These are phyloP conservation scores for Didymella segeticola DNA, from an alignment of 2,329 filamentous ascomycete species.

Conservation along the genomic window DNA sequence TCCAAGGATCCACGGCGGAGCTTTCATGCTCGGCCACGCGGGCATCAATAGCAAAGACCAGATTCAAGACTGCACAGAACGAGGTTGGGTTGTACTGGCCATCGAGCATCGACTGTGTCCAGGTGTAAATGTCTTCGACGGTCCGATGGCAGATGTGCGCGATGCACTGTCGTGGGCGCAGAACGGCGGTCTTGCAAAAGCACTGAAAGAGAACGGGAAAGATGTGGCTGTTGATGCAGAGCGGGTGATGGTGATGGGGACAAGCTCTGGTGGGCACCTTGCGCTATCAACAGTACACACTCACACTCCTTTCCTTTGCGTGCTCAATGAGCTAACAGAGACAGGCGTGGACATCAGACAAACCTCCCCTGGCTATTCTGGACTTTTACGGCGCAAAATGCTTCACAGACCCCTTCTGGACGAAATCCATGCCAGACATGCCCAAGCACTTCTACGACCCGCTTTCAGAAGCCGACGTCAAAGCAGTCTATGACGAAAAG, in stretches of 20 bases:
- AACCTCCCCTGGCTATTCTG: constrained; percentile 16
- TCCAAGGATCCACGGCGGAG: constrained; percentile 22
- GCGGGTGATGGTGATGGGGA: constrained; percentile 18
- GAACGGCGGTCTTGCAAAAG: constrained; percentile 10
- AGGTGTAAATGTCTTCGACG: constrained; percentile 19
- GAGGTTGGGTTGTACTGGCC: constrained; percentile 18
- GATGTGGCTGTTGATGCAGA: constrained; percentile 1
- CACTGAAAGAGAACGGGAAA: neutral
- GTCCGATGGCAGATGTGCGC: constrained; percentile 21
- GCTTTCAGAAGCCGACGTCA: neutral
- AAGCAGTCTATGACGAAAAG: constrained; percentile 8
- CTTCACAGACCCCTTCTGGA: constrained; percentile 23
- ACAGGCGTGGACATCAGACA: constrained; percentile 14
- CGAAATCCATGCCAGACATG: constrained; percentile 7
- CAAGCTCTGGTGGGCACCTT: constrained; percentile 20
- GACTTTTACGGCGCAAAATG: constrained; percentile 25
- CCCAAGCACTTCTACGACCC: constrained; percentile 6
- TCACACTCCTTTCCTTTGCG: no score
- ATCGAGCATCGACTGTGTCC: constrained; percentile 25
- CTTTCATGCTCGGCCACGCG: constrained; percentile 23
- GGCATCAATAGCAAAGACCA: constrained; percentile 21
- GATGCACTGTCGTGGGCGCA: constrained; percentile 20
- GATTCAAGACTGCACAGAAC: constrained; percentile 17
- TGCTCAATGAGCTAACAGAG: neutral
- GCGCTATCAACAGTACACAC: constrained; percentile 16